phyloP scores from a whole-genome alignment of 2,329 filamentous ascomycete species.

The Penicillium brevicompactum region DNA sequence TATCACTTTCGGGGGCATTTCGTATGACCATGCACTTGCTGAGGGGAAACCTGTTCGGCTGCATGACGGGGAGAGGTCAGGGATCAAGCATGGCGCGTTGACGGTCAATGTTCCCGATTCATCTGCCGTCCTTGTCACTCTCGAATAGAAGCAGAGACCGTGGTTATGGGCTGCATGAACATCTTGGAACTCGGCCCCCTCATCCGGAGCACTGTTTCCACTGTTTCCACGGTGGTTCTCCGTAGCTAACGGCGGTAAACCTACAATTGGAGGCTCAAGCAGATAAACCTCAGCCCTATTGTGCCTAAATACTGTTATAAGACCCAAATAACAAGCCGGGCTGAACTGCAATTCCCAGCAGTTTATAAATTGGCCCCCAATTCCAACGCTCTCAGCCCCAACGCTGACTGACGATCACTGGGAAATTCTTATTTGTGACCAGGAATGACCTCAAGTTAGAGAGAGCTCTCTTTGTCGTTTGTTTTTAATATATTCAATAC shows the following conservation, averaged over 20 bases:
- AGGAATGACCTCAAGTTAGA: no score
- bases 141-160: background rate
- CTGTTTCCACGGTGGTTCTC: no score
- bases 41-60: slow-evolving; percentile 11
- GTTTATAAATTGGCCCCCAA: background rate
- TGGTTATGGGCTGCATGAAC: background rate
- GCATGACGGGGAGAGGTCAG: slow-evolving; percentile 2
- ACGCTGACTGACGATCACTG: background rate
- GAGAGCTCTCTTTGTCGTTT: background rate
- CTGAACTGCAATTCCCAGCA: background rate
- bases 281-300: background rate
- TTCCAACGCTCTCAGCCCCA: background rate
- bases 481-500: no score
- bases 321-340: background rate
- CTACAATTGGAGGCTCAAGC: no score
- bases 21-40: slow-evolving; percentile 21
- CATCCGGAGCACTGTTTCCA: no score
- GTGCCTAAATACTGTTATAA: background rate
- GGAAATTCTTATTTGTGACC: background rate
- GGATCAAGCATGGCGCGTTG: background rate
- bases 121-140: background rate
- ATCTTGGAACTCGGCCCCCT: no score
- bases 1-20: slow-evolving; percentile 15
- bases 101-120: background rate
- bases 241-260: no score